A percentile compares a stretch with the other conserved stretches of the same genome.
phyloP scores from a whole-genome alignment of 129 eudicot genomes.

The Flaveria trinervia region DNA sequence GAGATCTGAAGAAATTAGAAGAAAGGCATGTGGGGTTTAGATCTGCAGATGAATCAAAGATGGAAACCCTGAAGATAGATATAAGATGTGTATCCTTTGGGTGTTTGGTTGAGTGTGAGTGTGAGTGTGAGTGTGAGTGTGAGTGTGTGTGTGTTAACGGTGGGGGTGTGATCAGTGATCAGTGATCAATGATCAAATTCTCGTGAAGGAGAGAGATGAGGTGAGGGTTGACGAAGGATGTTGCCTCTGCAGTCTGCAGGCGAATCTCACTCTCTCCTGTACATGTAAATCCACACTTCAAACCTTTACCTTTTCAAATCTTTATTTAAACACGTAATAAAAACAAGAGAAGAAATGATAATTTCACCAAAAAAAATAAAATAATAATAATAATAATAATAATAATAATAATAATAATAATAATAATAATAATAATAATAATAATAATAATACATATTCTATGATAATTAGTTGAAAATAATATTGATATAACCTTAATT shows the following conservation, averaged over 20 bases:
- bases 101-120: conserved; percentile 12
- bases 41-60: conserved; percentile 67
- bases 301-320: not conserved
- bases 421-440: too few relatives aligned
- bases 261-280: not conserved
- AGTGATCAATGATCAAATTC: conserved; percentile 16
- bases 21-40: conserved; percentile 44
- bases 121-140: not conserved
- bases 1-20: conserved; percentile 54
- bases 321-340: too few relatives aligned
- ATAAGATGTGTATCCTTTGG: not conserved
- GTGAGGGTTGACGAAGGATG: conserved; percentile 19
- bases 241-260: too few relatives aligned
- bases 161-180: not conserved
- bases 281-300: not conserved
- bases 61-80: conserved; percentile 17
- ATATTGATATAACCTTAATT: too few relatives aligned
- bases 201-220: conserved; percentile 16
- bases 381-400: too few relatives aligned
- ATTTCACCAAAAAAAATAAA: too few relatives aligned
- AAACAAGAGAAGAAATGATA: too few relatives aligned
- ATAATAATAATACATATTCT: too few relatives aligned
- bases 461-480: too few relatives aligned
- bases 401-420: too few relatives aligned
- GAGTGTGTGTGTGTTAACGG: not conserved